These are phyloP conservation scores for Ceratocystis destructans DNA, from an alignment of 2,329 filamentous ascomycete genomes.

Conservation along the genomic window DNA sequence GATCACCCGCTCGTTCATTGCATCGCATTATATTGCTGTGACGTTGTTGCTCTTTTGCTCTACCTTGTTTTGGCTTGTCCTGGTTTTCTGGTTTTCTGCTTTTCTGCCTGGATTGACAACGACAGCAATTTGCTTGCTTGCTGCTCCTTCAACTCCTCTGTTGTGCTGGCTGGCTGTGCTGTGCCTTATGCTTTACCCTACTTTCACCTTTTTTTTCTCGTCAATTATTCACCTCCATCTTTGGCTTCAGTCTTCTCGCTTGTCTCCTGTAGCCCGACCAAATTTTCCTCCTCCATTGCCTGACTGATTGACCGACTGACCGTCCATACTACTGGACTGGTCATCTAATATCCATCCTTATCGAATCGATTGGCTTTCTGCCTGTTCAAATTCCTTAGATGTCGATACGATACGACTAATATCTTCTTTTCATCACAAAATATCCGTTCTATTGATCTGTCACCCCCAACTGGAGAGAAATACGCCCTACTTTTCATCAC, in stretches of 20 bases:
- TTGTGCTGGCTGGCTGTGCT: conserved; percentile 2
- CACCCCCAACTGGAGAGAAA: background rate
- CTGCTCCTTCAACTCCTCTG: background rate
- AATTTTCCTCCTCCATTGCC: background rate
- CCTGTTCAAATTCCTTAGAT: background rate
- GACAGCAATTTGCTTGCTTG: background rate
- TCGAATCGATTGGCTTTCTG: background rate
- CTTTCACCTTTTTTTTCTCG: conserved; percentile 1
- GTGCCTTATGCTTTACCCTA: background rate
- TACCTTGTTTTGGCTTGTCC: background rate
- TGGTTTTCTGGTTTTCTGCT: background rate
- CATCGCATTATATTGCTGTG: background rate
- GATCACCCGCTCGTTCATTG: conserved; percentile 2
- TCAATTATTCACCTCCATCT: background rate
- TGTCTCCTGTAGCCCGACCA: background rate
- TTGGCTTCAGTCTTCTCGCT: background rate
- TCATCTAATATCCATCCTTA: background rate
- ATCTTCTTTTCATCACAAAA: background rate
- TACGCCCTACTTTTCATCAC: background rate
- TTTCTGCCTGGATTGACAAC: background rate
- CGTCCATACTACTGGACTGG: background rate
- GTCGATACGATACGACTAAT: background rate
- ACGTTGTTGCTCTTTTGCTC: background rate
- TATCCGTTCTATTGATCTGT: background rate
- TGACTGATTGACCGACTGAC: background rate